Evolutionary conservation across 495 filamentous ascomycete genomes (phyloP).

Genomic region (Trichoderma parareesei): DNA sequence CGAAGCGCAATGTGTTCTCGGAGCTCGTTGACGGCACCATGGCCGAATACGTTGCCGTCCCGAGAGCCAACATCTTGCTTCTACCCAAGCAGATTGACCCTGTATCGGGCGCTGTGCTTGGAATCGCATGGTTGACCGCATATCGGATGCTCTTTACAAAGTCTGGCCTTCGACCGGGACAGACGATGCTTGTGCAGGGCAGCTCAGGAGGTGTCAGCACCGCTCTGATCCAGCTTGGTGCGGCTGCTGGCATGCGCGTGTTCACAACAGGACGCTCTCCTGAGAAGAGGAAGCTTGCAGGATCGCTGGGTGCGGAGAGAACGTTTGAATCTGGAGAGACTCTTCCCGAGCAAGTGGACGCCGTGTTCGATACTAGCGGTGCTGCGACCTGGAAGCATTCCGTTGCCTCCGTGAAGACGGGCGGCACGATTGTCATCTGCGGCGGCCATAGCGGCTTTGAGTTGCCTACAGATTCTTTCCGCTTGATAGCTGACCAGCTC

Average conservation of each 20-base stretch:
- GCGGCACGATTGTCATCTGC: neutral
- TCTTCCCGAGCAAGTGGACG: neutral
- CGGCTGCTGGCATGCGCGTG: neutral
- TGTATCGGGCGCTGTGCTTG: neutral
- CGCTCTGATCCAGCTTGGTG: neutral
- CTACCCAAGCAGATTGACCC: neutral
- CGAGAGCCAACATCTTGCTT: neutral
- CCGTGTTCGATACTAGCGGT: conserved; percentile 1
- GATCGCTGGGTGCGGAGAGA: neutral
- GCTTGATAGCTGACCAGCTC: neutral
- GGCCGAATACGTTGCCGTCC: neutral
- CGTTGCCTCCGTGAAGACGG: neutral
- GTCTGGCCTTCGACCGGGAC: neutral
- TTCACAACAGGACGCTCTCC: neutral
- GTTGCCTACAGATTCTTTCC: neutral
- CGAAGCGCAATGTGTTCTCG: neutral
- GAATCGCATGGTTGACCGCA: neutral
- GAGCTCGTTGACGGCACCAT: neutral
- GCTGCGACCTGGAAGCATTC: neutral
- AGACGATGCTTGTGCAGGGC: conserved; percentile 5
- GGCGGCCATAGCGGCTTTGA: neutral
- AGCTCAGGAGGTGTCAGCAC: neutral
- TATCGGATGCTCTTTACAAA: conserved; percentile 3
- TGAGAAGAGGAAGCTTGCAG: neutral
- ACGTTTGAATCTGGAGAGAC: neutral